A percentile compares a stretch with the other conserved stretches of the same genome.
Evolutionary conservation across 371 early-diverging fungal species (phyloP).

Genomic region (Rhizopus microsporus): DNA sequence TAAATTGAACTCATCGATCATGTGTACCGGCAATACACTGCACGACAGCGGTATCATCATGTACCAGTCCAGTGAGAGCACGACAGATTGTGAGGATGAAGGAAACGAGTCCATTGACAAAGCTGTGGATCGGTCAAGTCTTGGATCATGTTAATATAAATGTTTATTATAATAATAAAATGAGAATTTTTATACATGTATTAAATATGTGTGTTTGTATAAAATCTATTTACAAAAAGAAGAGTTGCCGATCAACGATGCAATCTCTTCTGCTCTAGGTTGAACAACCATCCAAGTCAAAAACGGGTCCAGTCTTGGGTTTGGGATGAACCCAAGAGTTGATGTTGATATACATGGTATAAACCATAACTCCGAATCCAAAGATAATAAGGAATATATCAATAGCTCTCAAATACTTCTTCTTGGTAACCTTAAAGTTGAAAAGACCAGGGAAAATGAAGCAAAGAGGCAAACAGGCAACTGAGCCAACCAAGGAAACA

Average conservation of each 20-base stretch:
- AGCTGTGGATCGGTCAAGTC: constrained; percentile 7
- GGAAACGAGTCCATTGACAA: not conserved
- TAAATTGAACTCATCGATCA: not conserved
- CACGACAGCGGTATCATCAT: not conserved
- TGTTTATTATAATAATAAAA: not conserved
- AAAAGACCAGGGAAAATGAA: constrained; percentile 62
- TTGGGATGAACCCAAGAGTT: constrained; percentile 42
- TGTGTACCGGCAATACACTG: not conserved
- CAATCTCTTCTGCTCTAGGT: constrained; percentile 15
- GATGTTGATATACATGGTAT: constrained; percentile 41
- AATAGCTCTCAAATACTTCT: constrained; percentile 28
- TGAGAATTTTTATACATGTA: no score
- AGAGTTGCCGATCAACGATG: constrained; percentile 8
- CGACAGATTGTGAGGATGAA: not conserved
- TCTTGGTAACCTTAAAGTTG: constrained; percentile 59
- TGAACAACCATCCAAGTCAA: not conserved
- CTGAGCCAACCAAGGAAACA: constrained; percentile 61
- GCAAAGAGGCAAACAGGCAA: constrained; percentile 48
- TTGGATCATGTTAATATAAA: constrained; percentile 4
- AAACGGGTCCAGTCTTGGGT: not conserved
- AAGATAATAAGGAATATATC: constrained; percentile 53
- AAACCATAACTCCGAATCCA: constrained; percentile 58
- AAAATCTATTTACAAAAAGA: not conserved
- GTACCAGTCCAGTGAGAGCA: not conserved
- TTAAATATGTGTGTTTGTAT: no score